phyloP scores from a whole-genome alignment of 805 yeast genomes.

The Blastobotrys parvus region DNA sequence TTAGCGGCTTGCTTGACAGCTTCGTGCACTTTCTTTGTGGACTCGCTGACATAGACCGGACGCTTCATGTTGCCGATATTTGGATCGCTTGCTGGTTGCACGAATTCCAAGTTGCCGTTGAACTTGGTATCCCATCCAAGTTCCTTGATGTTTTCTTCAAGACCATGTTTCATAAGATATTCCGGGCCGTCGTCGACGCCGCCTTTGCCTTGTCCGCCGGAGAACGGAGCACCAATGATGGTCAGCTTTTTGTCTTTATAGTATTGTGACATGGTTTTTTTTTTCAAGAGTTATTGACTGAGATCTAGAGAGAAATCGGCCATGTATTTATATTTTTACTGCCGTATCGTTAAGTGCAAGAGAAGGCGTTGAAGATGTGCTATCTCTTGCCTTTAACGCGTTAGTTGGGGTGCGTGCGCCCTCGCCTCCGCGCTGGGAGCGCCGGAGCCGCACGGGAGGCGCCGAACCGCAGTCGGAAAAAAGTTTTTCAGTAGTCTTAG shows the following conservation, averaged over 20 bases:
- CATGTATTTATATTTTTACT: too few species aligned
- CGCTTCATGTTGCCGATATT: conserved; percentile 54
- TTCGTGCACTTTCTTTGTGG: conserved; percentile 55
- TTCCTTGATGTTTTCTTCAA: conserved; percentile 49
- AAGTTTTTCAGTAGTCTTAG: too few species aligned
- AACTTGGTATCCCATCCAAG: conserved; percentile 67
- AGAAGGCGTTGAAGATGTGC: background rate
- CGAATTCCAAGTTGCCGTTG: conserved; percentile 25
- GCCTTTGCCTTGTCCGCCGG: conserved; percentile 89
- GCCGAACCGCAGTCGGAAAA: too few species aligned
- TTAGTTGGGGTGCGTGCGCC: too few species aligned
- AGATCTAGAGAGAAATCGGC: background rate
- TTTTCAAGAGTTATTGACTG: too few species aligned
- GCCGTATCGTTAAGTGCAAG: background rate
- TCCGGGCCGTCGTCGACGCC: conserved; percentile 97
- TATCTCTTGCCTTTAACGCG: background rate
- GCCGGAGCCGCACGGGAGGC: too few species aligned
- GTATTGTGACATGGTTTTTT: background rate
- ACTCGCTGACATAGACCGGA: conserved; percentile 67
- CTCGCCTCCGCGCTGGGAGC: too few species aligned
- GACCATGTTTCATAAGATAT: conserved; percentile 63
- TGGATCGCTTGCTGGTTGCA: conserved; percentile 39
- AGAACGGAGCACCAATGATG: conserved; percentile 84
- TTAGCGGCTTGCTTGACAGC: conserved; percentile 46
- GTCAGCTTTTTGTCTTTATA: conserved; percentile 25